A percentile compares a stretch with the other conserved stretches of the same genome.
Evolutionary conservation across 371 early-diverging fungal genomes (phyloP).

Genomic region (Amoeboaphelidium occidentale): DNA sequence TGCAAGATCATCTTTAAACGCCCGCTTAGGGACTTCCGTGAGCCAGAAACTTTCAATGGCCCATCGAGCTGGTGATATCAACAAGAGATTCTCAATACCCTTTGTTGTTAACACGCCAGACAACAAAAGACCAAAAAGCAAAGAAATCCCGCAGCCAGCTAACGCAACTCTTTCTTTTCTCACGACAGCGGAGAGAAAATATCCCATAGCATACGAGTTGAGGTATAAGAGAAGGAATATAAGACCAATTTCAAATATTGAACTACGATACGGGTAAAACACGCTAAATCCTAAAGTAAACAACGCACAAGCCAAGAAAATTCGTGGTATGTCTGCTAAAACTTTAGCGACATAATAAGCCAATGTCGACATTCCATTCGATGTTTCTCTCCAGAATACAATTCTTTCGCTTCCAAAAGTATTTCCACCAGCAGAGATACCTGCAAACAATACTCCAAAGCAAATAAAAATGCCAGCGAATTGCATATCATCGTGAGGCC

Average conservation of each 20-base stretch:
- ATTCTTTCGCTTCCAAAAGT: slow-evolving; percentile 24
- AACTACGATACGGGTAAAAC: slow-evolving; percentile 10
- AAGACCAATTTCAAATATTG: slow-evolving; percentile 2
- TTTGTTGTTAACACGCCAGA: slow-evolving; percentile 19
- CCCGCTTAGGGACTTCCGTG: slow-evolving; percentile 15
- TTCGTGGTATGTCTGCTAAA: slow-evolving; percentile 22
- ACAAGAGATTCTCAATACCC: slow-evolving; percentile 1
- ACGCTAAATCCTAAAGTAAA: slow-evolving; percentile 19
- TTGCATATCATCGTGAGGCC: slow-evolving; percentile 8
- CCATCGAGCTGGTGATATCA: slow-evolving; percentile 20
- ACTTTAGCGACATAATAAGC: slow-evolving; percentile 24
- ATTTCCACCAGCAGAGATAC: slow-evolving; percentile 15
- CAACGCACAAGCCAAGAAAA: slow-evolving; percentile 21
- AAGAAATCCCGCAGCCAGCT: slow-evolving; percentile 17
- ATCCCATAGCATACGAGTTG: slow-evolving; percentile 17
- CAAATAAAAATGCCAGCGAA: slow-evolving; percentile 15
- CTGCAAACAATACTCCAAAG: slow-evolving; percentile 15
- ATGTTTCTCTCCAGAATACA: slow-evolving; percentile 25
- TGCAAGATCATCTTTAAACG: not conserved
- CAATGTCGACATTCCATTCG: slow-evolving; percentile 17
- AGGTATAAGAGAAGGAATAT: slow-evolving; percentile 8
- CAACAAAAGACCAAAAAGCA: slow-evolving; percentile 19
- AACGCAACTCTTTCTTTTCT: slow-evolving; percentile 11
- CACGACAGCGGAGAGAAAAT: slow-evolving; percentile 17
- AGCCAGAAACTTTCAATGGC: slow-evolving; percentile 24